A percentile compares a stretch with the other conserved stretches of the same genome.
Evolutionary conservation across 352 stramenopile genomes (phyloP).

Genomic region (Phytophthora tubulina): DNA sequence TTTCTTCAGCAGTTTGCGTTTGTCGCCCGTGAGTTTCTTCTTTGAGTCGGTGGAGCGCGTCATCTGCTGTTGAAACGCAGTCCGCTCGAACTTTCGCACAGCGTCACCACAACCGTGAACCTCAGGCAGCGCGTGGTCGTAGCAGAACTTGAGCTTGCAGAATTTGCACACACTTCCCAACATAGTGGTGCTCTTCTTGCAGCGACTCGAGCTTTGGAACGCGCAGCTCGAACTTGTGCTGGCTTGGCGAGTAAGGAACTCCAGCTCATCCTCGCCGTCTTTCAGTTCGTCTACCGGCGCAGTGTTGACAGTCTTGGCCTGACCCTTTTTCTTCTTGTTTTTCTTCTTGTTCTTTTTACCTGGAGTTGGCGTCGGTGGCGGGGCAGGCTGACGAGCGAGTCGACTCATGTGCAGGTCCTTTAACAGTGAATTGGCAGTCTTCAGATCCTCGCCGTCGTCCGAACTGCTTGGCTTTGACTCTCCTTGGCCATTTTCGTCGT

Average conservation of each 20-base stretch:
- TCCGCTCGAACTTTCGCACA: conserved; percentile 65
- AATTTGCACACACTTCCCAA: conserved; percentile 81
- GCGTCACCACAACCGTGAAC: conserved; percentile 82
- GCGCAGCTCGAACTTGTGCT: conserved; percentile 62
- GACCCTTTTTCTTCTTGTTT: conserved; percentile 59
- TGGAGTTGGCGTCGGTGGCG: conserved; percentile 22
- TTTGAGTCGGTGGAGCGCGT: conserved; percentile 18
- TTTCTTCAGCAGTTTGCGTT: conserved; percentile 76
- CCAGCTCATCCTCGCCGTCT: conserved; percentile 76
- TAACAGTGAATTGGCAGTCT: conserved; percentile 53
- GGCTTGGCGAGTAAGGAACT: conserved; percentile 73
- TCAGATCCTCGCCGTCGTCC: conserved; percentile 27
- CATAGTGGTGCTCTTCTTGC: conserved; percentile 69
- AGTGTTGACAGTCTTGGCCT: conserved; percentile 28
- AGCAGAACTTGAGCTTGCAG: conserved; percentile 91
- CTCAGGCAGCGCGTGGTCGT: conserved; percentile 76
- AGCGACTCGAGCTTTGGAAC: conserved; percentile 55
- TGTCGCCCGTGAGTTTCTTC: conserved; percentile 60
- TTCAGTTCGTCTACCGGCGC: conserved; percentile 41
- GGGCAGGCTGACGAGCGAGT: conserved; percentile 54
- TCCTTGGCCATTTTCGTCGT: conserved; percentile 7
- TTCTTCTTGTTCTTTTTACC: conserved; percentile 63
- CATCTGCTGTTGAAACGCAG: conserved; percentile 60
- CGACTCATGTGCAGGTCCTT: conserved; percentile 73
- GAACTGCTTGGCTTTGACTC: conserved; percentile 6